Conservation (phyloP, 2,329 filamentous ascomycete genomes). For the Botrytis tulipae region DNA sequence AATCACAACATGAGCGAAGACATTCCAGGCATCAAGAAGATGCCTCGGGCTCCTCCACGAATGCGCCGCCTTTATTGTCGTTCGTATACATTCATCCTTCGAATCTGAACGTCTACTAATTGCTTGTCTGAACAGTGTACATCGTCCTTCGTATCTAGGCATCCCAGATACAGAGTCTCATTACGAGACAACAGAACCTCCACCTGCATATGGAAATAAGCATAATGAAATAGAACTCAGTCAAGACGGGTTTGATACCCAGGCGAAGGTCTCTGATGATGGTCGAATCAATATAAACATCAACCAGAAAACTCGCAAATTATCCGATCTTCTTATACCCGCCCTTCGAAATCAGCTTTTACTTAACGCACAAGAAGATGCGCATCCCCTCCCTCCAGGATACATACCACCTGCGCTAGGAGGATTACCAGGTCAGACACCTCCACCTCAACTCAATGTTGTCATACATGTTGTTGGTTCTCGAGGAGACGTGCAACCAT, state of each 20-base stretch:
- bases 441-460: conserved; percentile 62
- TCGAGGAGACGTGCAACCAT: conserved; percentile 73
- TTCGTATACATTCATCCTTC: conserved; percentile 2
- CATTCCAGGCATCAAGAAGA: conserved; percentile 7
- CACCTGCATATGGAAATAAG: conserved; percentile 59
- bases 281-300: conserved; percentile 80
- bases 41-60: neutral
- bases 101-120: neutral
- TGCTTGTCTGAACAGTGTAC: neutral
- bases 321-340: conserved; percentile 67
- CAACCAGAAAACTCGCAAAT: conserved; percentile 63
- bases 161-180: conserved; percentile 27
- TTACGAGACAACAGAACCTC: conserved; percentile 35
- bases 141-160: conserved; percentile 21
- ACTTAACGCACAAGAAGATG: conserved; percentile 46
- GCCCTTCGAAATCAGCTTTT: conserved; percentile 55
- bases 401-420: conserved; percentile 74
- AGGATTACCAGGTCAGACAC: conserved; percentile 58
- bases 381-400: conserved; percentile 55
- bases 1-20: conserved; percentile 18
- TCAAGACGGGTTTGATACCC: conserved; percentile 62
- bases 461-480: conserved; percentile 76
- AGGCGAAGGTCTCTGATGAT: conserved; percentile 64
- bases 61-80: conserved; percentile 3
- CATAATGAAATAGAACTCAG: conserved; percentile 57